Percentiles rank a stretch among this genome's conserved stretches.
phyloP scores from a whole-genome alignment of 2,329 filamentous ascomycete species.

The Oidium heveae region DNA sequence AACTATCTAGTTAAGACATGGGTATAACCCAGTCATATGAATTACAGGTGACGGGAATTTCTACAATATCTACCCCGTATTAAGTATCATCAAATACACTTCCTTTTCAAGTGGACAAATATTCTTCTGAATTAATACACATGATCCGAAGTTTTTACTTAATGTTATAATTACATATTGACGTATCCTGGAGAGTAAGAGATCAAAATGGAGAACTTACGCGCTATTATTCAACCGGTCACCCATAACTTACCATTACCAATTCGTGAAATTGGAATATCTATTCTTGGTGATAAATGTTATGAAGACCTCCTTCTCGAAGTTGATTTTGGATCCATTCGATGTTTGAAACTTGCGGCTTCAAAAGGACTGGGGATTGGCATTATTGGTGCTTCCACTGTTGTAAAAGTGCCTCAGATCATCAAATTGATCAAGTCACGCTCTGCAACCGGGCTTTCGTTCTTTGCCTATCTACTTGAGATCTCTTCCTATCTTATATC shows the following conservation, averaged over 20 bases:
- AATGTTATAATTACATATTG: no score
- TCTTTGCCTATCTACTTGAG: slow-evolving; percentile 82
- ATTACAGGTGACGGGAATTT: no score
- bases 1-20: no score
- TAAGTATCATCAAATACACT: no score
- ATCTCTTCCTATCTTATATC: slow-evolving; percentile 69
- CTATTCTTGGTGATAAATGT: slow-evolving; percentile 61
- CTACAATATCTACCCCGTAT: no score
- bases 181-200: no score
- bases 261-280: slow-evolving; percentile 47
- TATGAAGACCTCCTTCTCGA: slow-evolving; percentile 71
- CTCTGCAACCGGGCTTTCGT: slow-evolving; percentile 63
- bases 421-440: slow-evolving; percentile 65
- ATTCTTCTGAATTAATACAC: no score
- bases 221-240: slow-evolving; percentile 36
- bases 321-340: slow-evolving; percentile 49
- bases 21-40: no score
- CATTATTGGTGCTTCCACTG: slow-evolving; percentile 70
- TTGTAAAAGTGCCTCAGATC: slow-evolving; percentile 95
- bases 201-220: slow-evolving; percentile 31
- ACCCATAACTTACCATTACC: slow-evolving; percentile 50
- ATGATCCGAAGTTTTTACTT: no score
- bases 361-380: slow-evolving; percentile 83
- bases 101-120: no score
- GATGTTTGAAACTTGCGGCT: slow-evolving; percentile 70